Conservation (phyloP, 2,329 filamentous ascomycete genomes). For the Apiospora pterosperma region DNA sequence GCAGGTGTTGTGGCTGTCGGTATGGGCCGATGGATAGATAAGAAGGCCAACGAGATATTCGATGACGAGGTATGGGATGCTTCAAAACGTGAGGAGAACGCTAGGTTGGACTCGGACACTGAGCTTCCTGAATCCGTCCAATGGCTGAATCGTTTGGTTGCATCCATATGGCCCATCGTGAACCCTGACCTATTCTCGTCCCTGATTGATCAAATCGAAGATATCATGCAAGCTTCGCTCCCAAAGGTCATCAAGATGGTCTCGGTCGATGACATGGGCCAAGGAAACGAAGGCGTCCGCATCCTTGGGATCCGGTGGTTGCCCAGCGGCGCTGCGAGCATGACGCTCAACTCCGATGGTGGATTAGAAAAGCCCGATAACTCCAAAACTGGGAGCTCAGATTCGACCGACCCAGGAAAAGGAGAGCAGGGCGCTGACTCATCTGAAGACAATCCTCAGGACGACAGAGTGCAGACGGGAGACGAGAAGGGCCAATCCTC, state of each 20-base stretch:
- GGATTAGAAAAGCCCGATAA: conserved; percentile 44
- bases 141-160: conserved; percentile 69
- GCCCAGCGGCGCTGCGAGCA: conserved; percentile 64
- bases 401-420: conserved; percentile 43
- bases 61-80: conserved; percentile 70
- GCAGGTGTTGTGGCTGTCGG: conserved; percentile 33
- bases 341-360: conserved; percentile 57
- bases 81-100: conserved; percentile 50
- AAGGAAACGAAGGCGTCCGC: conserved; percentile 68
- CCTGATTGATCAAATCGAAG: conserved; percentile 68
- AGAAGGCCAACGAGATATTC: conserved; percentile 60
- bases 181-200: conserved; percentile 72
- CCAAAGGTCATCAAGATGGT: conserved; percentile 71
- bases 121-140: conserved; percentile 62
- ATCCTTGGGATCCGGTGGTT: conserved; percentile 72
- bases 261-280: conserved; percentile 70
- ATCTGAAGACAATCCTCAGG: conserved; percentile 29
- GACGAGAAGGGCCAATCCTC: conserved; percentile 35
- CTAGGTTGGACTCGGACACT: conserved; percentile 35
- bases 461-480: conserved; percentile 26
- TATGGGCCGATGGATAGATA: conserved; percentile 57
- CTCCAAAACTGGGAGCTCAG: conserved; percentile 33
- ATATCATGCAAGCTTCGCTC: conserved; percentile 76
- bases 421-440: conserved; percentile 33
- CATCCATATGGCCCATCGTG: conserved; percentile 69